Evolutionary conservation across 768 basidiomycete genomes (phyloP), one percentile per base, ranked within the genome.

Genomic region (Lactarius evosmus): DNA sequence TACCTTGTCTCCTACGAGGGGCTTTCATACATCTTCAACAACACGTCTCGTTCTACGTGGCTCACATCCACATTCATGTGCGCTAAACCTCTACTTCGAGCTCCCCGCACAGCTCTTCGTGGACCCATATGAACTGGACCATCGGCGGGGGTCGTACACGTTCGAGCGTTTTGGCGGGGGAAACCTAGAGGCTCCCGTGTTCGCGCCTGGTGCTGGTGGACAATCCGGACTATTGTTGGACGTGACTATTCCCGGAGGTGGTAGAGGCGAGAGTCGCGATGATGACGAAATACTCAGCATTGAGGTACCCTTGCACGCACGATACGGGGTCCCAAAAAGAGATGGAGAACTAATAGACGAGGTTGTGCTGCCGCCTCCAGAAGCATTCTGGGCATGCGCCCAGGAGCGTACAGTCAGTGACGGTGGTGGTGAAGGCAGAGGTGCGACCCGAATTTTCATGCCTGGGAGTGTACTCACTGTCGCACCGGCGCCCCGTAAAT

Each of bases 131-230:
- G 63, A 61, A 36, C 49, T 57, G 22, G 49, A 56, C 9, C 55
- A 56, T 34, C 49, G 60, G 8, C 55, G 19, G 19, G 33, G 46
- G 2, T 34, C 19, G n/a, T 65, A 65, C 55, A 41, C 55, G 16
- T 61, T 65, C 40, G 55, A 65, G 25, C 64, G 58, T n/a, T 61
- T 65, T 36, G 64, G 59, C 12, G 59, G n/a, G 60, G 55, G 64
- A 19, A 36, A 61, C 17, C 22, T 65, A 25, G 60, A 65, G 40
- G 64, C 55, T 8, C 59, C 60, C 19, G 60, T 52, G 14, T 61
- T 61, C 7, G 55, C 60, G 0, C 50, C 54, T 22, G 38, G 55
- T 17, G 55, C 54, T 3, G 29, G 49, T 30, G 55, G 55, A 12
- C 60, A 59, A 4, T 61, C 59, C 6, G 30, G n/a, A 8, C 25